Base-by-base conservation (phyloP, 176 grass and related monocot species). In the Paspalum notatum region DNA sequence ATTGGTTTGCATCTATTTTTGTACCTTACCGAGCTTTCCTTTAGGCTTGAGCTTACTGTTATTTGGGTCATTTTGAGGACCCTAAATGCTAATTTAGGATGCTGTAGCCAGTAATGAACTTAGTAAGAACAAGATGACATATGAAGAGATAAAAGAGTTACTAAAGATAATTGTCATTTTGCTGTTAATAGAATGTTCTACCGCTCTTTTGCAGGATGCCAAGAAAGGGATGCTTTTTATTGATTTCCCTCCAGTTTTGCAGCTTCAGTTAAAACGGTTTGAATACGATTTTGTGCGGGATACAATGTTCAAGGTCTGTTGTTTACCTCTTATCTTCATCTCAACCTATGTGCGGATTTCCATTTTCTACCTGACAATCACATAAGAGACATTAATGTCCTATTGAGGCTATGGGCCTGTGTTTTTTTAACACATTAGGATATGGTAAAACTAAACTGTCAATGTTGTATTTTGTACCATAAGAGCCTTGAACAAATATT, bases 191-290 rank as follows among this genome's bases (percentile, higher is more conserved):
- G 13, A n/a, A 68, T 81, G 72, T 86, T 72, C 3, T 55, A 26
- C 27, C 68, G 76, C 15, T 88, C 64, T 81, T 82, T 89, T 74
- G 72, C 85, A 93, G 91, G 91, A 93, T 83, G 91, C 91, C 27
- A 93, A 88, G 85, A 93, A 93, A 80, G 91, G 91, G 42, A 74
- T 91, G 66, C 85, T 90, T 60, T 93, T 93, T 79, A 90, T 90
- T 59, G 91, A 93, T 49, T 93, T 93, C 27, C 91, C 91, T 66
- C 88, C 91, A 77, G 91, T 93, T 85, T 68, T 93, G 75, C 88
- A 93, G 77, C 88, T 93, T 79, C 91, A 90, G 54, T 64, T 93
- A 48, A 91, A 94, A 72, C 85, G 88, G n/a, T 94, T 93, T 68
- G 88, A 94, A 64, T 94, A 94, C 46, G 88, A 94, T 80, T 90